Evolutionary conservation across 2,329 filamentous ascomycete species (phyloP), one percentile per base, ranked within the genome.

Genomic region (Penicillium sp.): DNA sequence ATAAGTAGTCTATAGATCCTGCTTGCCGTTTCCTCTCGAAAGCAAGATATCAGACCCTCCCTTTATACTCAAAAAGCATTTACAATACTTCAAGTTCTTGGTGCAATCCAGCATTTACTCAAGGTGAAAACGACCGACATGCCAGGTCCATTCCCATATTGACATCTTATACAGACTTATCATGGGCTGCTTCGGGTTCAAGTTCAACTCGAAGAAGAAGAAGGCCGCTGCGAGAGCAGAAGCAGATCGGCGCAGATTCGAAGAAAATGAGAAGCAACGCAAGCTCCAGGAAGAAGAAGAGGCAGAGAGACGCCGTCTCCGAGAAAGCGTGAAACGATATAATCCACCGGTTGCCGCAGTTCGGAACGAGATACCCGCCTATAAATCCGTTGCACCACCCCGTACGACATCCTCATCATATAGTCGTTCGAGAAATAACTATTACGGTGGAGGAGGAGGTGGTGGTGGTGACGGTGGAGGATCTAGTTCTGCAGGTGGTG

Each of bases 121-220:
- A 10, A 10, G n/a, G 29, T 32, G 13, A 32, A 10, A 32, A 32
- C 12, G 29, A 32, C 4, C n/a, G n/a, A n/a, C n/a, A n/a, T n/a
- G n/a, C n/a, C n/a, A n/a, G n/a, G n/a, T n/a, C n/a, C 13, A 27
- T 3, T 42, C 7, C 26, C 24, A 20, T 10, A 20, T n/a, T 30
- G 10, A 30, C 9, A 20, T n/a, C 26, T 20, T 3, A 18, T 42
- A 42, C 26, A 42, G 39, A 40, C 37, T 40, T 24, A 42, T 12
- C 23, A 42, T 42, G 39, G 39, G 39, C 26, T 42, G 39, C 39
- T 42, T 42, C 24, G 39, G 39, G 13, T 42, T 42, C 26, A 10
- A 10, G 26, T 27, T 10, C 7, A 12, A 3, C n/a, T 29, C 39
- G 12, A 42, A 29, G 24, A 42, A 29, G 26, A 27, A 27, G 26